Evolutionary conservation across 345 rosid species (phyloP).

Genomic region (Hibiscus syriacus): DNA sequence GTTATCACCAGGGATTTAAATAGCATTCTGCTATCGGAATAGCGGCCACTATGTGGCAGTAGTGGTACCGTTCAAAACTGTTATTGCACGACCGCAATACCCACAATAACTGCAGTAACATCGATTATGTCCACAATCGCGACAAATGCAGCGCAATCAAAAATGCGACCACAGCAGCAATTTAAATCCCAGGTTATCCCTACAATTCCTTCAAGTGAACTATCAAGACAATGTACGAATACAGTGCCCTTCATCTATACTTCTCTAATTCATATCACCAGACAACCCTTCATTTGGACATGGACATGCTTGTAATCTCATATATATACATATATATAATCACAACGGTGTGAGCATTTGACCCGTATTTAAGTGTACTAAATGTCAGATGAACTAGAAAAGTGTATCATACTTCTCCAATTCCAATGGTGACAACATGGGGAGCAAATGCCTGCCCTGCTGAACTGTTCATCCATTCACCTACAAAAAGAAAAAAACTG

Average conservation of each 20-base stretch:
- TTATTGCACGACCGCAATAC: too few relatives aligned
- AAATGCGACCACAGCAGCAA: too few relatives aligned
- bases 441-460: conserved; percentile 97
- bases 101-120: too few relatives aligned
- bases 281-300: not conserved
- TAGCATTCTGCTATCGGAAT: too few relatives aligned
- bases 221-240: not conserved
- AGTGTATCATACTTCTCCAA: conserved; percentile 63
- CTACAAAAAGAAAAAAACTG: conserved; percentile 28
- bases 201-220: not conserved
- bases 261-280: not conserved
- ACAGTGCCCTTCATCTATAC: not conserved
- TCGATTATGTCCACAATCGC: too few relatives aligned
- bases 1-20: too few relatives aligned
- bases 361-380: not conserved
- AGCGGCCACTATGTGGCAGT: too few relatives aligned
- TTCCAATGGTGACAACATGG: conserved; percentile 70
- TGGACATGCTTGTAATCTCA: not conserved
- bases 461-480: conserved; percentile 98
- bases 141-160: too few relatives aligned
- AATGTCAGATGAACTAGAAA: conserved; percentile 1
- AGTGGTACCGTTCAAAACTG: too few relatives aligned
- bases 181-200: too few relatives aligned
- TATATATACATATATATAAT: not conserved
- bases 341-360: too few relatives aligned